Conservation (phyloP, 768 basidiomycete species). For the Leccinum disarticulatum region DNA sequence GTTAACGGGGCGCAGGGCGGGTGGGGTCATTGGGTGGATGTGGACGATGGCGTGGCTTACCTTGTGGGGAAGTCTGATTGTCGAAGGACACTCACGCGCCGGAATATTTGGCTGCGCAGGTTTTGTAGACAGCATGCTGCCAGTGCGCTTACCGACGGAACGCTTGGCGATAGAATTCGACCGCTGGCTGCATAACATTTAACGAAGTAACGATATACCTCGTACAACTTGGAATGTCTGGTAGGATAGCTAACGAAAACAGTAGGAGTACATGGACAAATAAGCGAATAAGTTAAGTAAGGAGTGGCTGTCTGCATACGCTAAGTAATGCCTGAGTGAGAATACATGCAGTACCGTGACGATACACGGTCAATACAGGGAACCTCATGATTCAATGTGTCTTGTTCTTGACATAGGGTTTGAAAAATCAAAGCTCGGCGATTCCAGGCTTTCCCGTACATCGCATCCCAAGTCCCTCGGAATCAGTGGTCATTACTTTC, state of each 20-base stretch:
- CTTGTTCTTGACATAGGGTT: not conserved
- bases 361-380: not conserved
- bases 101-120: slow-evolving; percentile 10
- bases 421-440: not conserved
- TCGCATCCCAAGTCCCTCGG: not conserved
- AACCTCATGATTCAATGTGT: not conserved
- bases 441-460: not conserved
- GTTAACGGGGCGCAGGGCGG: slow-evolving; percentile 27
- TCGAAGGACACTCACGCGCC: slow-evolving; percentile 22
- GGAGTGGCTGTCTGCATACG: not conserved
- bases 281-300: not conserved
- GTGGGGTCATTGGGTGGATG: slow-evolving; percentile 33
- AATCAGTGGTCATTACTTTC: not conserved
- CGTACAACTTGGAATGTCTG: not conserved
- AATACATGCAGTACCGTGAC: not conserved
- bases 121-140: slow-evolving; percentile 6
- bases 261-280: not conserved
- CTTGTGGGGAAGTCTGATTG: slow-evolving; percentile 22
- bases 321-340: not conserved
- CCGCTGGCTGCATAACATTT: slow-evolving; percentile 11
- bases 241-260: not conserved
- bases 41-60: slow-evolving; percentile 37
- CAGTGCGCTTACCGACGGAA: slow-evolving; percentile 12
- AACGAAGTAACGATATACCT: not conserved
- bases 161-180: slow-evolving; percentile 12